Evolutionary conservation across 306 rosid genomes (phyloP).

Genomic region (Ormosia semicastrata): DNA sequence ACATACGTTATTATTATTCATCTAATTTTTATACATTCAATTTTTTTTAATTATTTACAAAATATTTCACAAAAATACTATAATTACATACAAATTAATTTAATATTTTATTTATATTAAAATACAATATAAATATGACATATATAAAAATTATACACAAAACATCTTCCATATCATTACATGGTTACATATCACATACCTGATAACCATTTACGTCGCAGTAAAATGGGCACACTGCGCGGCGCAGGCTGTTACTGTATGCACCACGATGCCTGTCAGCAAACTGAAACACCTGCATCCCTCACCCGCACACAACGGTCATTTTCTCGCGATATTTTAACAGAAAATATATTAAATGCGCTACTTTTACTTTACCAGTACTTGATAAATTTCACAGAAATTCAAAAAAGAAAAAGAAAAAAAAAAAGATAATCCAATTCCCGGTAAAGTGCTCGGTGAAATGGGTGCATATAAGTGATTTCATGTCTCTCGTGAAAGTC

Average conservation of each 20-base stretch:
- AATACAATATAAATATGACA: no score
- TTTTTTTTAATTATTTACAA: no score
- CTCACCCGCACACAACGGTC: constrained; percentile 39
- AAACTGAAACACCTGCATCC: constrained; percentile 79
- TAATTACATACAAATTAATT: no score
- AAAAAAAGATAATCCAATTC: constrained; percentile 9
- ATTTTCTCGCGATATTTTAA: constrained; percentile 48
- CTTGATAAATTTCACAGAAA: background rate
- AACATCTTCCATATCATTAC: no score
- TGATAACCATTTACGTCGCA: constrained; percentile 92
- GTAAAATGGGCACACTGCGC: constrained; percentile 91
- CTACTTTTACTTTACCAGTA: background rate
- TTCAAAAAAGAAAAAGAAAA: background rate
- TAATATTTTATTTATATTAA: no score
- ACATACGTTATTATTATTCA: background rate
- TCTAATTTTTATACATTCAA: no score
- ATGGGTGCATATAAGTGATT: constrained; percentile 16
- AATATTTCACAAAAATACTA: no score
- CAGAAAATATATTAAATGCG: constrained; percentile 17
- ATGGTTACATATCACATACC: constrained; percentile 37
- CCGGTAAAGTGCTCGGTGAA: constrained; percentile 32
- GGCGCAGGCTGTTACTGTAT: constrained; percentile 75
- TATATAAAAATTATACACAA: no score
- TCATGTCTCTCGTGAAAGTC: constrained; percentile 14
- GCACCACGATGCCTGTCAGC: constrained; percentile 97